Conservation (phyloP, 371 early-diverging fungal genomes). For the Dentiscutata heterogama region DNA sequence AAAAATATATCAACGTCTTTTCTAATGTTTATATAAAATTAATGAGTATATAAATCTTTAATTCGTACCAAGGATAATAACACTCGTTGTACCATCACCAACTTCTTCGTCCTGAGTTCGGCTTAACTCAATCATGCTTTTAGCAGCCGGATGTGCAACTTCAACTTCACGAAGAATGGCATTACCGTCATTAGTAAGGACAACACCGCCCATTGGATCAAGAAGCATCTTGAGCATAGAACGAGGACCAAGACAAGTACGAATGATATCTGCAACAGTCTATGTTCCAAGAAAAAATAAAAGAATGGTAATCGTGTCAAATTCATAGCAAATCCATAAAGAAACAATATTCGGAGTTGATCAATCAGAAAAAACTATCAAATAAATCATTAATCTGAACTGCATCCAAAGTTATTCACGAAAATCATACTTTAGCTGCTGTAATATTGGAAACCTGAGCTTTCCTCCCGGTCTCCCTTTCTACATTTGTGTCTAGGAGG, state of each 20-base stretch:
- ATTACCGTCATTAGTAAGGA: slow-evolving; percentile 99
- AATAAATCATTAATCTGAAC: neutral
- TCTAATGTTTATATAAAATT: neutral
- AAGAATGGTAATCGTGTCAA: neutral
- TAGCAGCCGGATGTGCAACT: slow-evolving; percentile 99
- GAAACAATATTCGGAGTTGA: neutral
- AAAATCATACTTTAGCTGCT: slow-evolving; percentile 88
- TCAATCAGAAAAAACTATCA: neutral
- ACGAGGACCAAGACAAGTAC: slow-evolving; percentile 99
- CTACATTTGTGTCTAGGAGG: slow-evolving; percentile 87
- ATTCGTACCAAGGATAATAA: slow-evolving; percentile 92
- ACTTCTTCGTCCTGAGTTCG: slow-evolving; percentile 99
- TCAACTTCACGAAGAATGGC: slow-evolving; percentile 99
- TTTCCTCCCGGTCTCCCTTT: slow-evolving; percentile 96
- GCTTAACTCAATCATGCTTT: slow-evolving; percentile 99
- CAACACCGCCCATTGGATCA: slow-evolving; percentile 99
- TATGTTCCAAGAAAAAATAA: slow-evolving; percentile 52
- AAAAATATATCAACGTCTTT: neutral
- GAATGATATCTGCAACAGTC: slow-evolving; percentile 98
- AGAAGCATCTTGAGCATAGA: slow-evolving; percentile 99
- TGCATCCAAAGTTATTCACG: neutral
- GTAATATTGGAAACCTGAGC: slow-evolving; percentile 97
- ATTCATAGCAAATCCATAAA: neutral
- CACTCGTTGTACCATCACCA: slow-evolving; percentile 99
- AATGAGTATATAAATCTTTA: neutral